phyloP scores from a whole-genome alignment of 805 yeast genomes.

The Metschnikowia gelsemii region DNA sequence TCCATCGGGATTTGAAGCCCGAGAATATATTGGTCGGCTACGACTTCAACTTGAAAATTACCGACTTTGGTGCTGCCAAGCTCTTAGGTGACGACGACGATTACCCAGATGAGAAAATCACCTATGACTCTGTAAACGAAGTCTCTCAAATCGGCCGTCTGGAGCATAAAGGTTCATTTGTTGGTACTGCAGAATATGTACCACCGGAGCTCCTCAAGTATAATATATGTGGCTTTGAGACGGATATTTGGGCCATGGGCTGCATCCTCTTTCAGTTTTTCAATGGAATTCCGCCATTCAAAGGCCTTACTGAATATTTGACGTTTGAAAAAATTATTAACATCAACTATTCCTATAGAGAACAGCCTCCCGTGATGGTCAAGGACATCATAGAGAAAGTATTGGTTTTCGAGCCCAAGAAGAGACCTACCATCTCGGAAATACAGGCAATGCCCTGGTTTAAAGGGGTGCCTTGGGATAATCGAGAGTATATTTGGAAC shows the following conservation, averaged over 20 bases:
- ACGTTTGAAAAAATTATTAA: constrained; percentile 87
- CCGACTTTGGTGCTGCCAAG: constrained; percentile 98
- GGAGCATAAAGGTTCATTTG: constrained; percentile 64
- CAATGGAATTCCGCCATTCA: constrained; percentile 85
- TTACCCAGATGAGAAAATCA: constrained; percentile 31
- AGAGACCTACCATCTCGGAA: constrained; percentile 34
- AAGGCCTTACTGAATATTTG: constrained; percentile 78
- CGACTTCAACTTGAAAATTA: constrained; percentile 84
- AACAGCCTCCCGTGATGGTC: constrained; percentile 33
- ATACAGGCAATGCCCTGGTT: constrained; percentile 39
- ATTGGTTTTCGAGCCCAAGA: constrained; percentile 33
- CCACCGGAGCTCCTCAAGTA: constrained; percentile 83
- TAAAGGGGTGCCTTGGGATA: constrained; percentile 40
- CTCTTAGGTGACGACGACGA: constrained; percentile 46
- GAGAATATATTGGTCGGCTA: constrained; percentile 84
- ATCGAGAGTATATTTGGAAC: constrained; percentile 39
- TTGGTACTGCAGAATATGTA: constrained; percentile 96
- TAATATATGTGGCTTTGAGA: constrained; percentile 77
- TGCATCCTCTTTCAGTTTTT: constrained; percentile 83
- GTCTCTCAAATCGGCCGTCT: constrained; percentile 27
- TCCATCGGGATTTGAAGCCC: constrained; percentile 93
- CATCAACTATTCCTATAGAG: constrained; percentile 57
- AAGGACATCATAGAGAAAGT: constrained; percentile 31
- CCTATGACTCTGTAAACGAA: constrained; percentile 27
- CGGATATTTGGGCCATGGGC: constrained; percentile 94